Evolutionary conservation across 805 yeast species (phyloP), one percentile per base, ranked within the genome.

Genomic region (Wickerhamiella siamensis): DNA sequence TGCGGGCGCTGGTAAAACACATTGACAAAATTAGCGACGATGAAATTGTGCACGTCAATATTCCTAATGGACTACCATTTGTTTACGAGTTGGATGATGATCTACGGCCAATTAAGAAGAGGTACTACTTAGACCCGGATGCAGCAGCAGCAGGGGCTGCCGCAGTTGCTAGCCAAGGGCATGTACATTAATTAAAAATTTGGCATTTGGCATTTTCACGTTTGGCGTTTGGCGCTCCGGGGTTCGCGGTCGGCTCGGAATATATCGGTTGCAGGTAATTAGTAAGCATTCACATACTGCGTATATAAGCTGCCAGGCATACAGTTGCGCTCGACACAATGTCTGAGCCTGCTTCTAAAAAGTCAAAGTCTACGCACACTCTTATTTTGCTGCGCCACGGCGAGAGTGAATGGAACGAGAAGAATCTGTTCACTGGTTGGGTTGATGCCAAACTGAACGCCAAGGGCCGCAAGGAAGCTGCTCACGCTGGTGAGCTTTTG

Each of bases 401-500:
- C 59, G 95, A 88, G 74, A 83, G 94, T 70, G 96, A 83, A 67
- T 87, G 97, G 97, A 87, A 87, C 69, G 94, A 84, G 68, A 83
- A 84, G 74, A 88, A 87, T 76, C 74, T 87, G 55, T 87, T 87
- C 80, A 87, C 96, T 65, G 97, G 97, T 61, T 87, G 97, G 97
- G 96, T 88, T 50, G 97, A 87, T 66, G 94, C 84, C 55, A 70
- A 74, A 59, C 75, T 87, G 63, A 77, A 88, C 42, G 86, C 72
- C 48, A 66, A 73, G 55, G 97, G 97, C 67, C 75, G 72, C 63
- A 72, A 78, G 63, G 97, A 87, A 72, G 97, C 97, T 55, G 71
- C 70, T 54, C 79, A 82, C 64, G 97, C 96, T 52, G 97, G 96
- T 67, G 84, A 77, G 63, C 71, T 88, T 62, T 72, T 87, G 62